phyloP scores from a whole-genome alignment of 2,329 filamentous ascomycete species.

The Colletotrichum sp. region DNA sequence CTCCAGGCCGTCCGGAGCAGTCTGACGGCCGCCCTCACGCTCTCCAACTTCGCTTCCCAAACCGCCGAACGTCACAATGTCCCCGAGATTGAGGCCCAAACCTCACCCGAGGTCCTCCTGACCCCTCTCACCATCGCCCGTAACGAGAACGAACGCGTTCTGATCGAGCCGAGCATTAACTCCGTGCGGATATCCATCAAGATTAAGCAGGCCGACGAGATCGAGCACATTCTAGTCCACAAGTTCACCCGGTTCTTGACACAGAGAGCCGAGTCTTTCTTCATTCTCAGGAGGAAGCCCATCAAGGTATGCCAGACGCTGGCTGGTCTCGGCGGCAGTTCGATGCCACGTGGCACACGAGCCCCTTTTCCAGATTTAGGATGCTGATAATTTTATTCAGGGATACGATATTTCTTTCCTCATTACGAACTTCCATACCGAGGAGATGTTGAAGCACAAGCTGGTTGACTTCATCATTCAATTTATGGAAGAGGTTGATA shows the following conservation, averaged over 20 bases:
- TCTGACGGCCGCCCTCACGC: constrained; percentile 89
- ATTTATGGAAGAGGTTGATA: constrained; percentile 99
- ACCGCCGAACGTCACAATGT: constrained; percentile 97
- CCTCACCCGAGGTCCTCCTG: constrained; percentile 90
- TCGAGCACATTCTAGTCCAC: constrained; percentile 96
- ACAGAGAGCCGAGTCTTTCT: constrained; percentile 95
- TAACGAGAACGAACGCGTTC: constrained; percentile 95
- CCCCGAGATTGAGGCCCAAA: constrained; percentile 92
- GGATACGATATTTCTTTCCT: constrained; percentile 99
- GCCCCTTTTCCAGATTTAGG: background rate
- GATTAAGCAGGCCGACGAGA: constrained; percentile 99
- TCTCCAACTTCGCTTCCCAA: constrained; percentile 98
- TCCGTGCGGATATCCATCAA: constrained; percentile 96
- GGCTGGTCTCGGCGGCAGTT: background rate
- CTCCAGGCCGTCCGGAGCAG: constrained; percentile 95
- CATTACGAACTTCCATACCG: constrained; percentile 98
- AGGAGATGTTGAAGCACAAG: constrained; percentile 99
- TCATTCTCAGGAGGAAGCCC: constrained; percentile 92
- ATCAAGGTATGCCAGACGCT: constrained; percentile 71
- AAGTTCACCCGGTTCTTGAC: constrained; percentile 98
- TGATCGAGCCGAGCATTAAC: constrained; percentile 97
- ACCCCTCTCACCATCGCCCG: constrained; percentile 89
- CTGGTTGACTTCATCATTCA: constrained; percentile 98
- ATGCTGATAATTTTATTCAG: constrained; percentile 47
- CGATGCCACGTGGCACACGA: background rate